These are phyloP conservation scores for Phoma sp. DNA, from an alignment of 2,329 filamentous ascomycete species.

Conservation along the genomic window DNA sequence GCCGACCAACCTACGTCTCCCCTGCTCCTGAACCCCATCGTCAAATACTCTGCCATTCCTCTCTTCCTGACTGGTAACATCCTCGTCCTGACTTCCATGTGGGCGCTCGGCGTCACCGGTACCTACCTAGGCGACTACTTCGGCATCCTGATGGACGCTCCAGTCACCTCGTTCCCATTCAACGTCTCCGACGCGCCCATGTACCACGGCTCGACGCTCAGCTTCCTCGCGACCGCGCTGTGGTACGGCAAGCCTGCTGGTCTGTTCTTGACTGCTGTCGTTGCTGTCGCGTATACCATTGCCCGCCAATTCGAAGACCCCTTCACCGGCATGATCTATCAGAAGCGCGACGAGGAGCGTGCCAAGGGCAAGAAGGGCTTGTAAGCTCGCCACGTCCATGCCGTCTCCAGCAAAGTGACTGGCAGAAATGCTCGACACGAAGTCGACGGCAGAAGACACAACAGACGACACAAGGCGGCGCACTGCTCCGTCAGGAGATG, in stretches of 20 bases:
- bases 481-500: neutral
- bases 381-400: constrained; percentile 3
- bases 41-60: constrained; percentile 70
- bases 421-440: neutral
- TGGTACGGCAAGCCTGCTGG: constrained; percentile 89
- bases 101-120: constrained; percentile 89
- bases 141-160: constrained; percentile 94
- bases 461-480: neutral
- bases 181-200: constrained; percentile 90
- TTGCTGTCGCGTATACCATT: constrained; percentile 79
- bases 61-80: constrained; percentile 80
- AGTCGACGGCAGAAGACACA: neutral
- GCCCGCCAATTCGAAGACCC: constrained; percentile 90
- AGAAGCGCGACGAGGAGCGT: constrained; percentile 73
- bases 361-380: constrained; percentile 48
- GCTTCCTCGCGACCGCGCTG: constrained; percentile 87
- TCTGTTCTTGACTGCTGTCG: constrained; percentile 75
- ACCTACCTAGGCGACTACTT: constrained; percentile 99
- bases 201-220: constrained; percentile 94
- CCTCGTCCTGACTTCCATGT: constrained; percentile 89
- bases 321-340: constrained; percentile 92
- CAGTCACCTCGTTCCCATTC: constrained; percentile 95
- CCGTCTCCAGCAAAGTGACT: neutral
- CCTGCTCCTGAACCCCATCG: constrained; percentile 67
- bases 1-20: constrained; percentile 78